Evolutionary conservation across 75 land plant genomes (phyloP).

Genomic region (Adiantum capillusveneris): DNA sequence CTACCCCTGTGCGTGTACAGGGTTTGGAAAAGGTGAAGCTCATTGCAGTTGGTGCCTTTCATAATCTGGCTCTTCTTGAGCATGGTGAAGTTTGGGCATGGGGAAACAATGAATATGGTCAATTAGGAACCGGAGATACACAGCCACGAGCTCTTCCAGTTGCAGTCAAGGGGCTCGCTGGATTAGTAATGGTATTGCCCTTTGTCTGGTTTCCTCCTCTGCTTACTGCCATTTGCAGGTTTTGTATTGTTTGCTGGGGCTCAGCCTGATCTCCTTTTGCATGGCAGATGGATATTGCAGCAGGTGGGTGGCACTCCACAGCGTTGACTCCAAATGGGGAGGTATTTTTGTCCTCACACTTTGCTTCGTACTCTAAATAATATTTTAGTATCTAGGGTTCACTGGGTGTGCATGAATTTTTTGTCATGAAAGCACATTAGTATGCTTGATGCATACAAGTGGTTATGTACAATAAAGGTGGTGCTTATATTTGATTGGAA

Average conservation of each 20-base stretch:
- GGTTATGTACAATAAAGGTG: no score
- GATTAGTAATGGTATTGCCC: constrained; percentile 56
- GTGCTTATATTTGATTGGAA: no score
- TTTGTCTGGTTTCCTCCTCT: constrained; percentile 12
- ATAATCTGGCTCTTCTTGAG: constrained; percentile 76
- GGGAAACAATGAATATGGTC: constrained; percentile 99
- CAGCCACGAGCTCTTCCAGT: constrained; percentile 86
- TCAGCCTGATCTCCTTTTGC: no score
- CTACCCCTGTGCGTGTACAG: constrained; percentile 78
- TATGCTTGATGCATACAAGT: no score
- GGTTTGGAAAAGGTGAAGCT: constrained; percentile 69
- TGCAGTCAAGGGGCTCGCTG: constrained; percentile 70
- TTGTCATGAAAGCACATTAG: no score
- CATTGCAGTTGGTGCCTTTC: constrained; percentile 93
- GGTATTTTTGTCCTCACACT: no score
- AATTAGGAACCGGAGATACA: constrained; percentile 92
- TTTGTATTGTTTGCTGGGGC: no score
- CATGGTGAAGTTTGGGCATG: constrained; percentile 81
- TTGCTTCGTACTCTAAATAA: no score
- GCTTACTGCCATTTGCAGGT: no score
- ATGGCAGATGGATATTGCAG: constrained; percentile 82
- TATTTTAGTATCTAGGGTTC: no score
- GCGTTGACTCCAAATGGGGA: constrained; percentile 76
- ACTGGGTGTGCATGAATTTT: no score
- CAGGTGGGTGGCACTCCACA: constrained; percentile 98